Percentiles rank a stretch among this genome's conserved stretches.
Conservation (phyloP, 1,139 yeast genomes). For the Saccharomyces pastorianus region DNA sequence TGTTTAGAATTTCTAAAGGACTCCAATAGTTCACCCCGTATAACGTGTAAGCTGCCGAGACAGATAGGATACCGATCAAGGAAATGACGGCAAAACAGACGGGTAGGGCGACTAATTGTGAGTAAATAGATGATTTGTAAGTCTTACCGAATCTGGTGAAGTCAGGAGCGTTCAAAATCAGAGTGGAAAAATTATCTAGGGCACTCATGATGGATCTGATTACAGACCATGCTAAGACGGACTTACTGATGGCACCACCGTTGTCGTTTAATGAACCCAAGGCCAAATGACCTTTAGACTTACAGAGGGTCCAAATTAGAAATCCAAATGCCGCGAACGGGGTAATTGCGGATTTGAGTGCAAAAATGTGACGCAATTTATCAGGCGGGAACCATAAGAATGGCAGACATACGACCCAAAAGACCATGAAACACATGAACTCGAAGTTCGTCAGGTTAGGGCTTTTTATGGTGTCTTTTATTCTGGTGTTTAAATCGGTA, state of each 20-base stretch:
- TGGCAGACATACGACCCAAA: constrained; percentile 69
- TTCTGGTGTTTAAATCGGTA: constrained; percentile 42
- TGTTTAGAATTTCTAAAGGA: constrained; percentile 66
- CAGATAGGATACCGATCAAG: constrained; percentile 75
- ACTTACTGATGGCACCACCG: constrained; percentile 10
- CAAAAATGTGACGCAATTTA: constrained; percentile 67
- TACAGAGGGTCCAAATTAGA: constrained; percentile 67
- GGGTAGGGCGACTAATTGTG: constrained; percentile 62
- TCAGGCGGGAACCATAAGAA: constrained; percentile 79
- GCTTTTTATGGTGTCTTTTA: constrained; percentile 44
- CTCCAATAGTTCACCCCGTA: constrained; percentile 74
- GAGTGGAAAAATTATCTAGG: constrained; percentile 76
- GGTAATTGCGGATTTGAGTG: constrained; percentile 63
- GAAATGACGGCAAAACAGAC: constrained; percentile 71
- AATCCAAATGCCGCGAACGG: constrained; percentile 77
- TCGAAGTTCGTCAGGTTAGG: constrained; percentile 51
- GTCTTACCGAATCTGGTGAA: constrained; percentile 74
- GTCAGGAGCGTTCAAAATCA: constrained; percentile 86
- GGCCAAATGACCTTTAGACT: constrained; percentile 23
- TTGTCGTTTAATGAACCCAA: constrained; percentile 35
- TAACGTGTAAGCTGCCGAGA: constrained; percentile 65
- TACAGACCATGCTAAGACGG: constrained; percentile 73
- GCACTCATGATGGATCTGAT: constrained; percentile 69
- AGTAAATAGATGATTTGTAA: constrained; percentile 40
- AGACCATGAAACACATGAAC: constrained; percentile 65